Evolutionary conservation across 139 green algal genomes (phyloP).

Genomic region (Chloropicon primus): DNA sequence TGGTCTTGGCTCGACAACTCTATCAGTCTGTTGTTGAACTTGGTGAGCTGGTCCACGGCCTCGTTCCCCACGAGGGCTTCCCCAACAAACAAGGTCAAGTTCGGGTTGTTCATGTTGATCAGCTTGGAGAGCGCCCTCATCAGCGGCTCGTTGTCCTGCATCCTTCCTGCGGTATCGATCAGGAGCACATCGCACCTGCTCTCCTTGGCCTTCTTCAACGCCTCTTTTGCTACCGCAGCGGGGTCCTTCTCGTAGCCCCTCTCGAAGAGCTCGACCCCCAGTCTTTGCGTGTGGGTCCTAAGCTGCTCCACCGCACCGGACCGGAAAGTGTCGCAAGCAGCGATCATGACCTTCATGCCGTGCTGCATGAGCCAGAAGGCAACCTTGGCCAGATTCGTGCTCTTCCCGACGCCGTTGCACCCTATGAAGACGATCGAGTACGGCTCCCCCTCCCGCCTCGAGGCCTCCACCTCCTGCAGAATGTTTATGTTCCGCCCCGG

Average conservation of each 20-base stretch:
- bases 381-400: conserved; percentile 95
- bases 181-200: conserved; percentile 78
- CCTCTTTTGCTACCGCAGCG: conserved; percentile 76
- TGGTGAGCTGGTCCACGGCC: conserved; percentile 95
- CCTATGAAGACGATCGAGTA: conserved; percentile 96
- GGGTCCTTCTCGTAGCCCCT: conserved; percentile 98
- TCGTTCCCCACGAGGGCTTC: conserved; percentile 98
- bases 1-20: conserved; percentile 33
- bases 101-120: conserved; percentile 81
- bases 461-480: conserved; percentile 45
- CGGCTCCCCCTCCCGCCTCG: conserved; percentile 49
- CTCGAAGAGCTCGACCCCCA: conserved; percentile 88
- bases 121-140: conserved; percentile 93
- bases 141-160: conserved; percentile 97
- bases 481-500: conserved; percentile 56
- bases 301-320: conserved; percentile 97
- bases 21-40: conserved; percentile 80
- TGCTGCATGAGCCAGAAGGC: conserved; percentile 89
- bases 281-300: conserved; percentile 77
- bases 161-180: conserved; percentile 84
- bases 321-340: conserved; percentile 96
- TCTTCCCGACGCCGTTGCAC: conserved; percentile 99
- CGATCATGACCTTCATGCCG: conserved; percentile 66
- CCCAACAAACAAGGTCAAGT: conserved; percentile 93
- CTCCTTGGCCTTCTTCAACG: conserved; percentile 60